These are phyloP conservation scores for Globisporangium acanthophoron DNA, from an alignment of 352 stramenopile species.

Conservation along the genomic window DNA sequence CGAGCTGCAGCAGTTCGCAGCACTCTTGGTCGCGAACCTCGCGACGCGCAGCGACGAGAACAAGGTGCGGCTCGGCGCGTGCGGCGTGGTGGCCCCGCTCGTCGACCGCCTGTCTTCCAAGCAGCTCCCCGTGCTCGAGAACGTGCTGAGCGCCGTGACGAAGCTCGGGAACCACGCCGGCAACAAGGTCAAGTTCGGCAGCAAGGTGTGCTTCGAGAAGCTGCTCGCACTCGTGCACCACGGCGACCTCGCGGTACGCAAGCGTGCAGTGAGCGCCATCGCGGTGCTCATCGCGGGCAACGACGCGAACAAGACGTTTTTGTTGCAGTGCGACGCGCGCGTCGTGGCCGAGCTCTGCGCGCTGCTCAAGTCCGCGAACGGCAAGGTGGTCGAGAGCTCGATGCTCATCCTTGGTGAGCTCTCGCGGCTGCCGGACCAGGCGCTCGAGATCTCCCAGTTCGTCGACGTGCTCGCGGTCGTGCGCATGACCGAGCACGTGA, in stretches of 20 bases:
- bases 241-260: conserved; percentile 55
- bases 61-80: conserved; percentile 54
- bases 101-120: conserved; percentile 67
- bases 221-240: conserved; percentile 58
- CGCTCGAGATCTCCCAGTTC: conserved; percentile 62
- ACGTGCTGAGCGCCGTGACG: conserved; percentile 54
- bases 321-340: conserved; percentile 50
- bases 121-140: conserved; percentile 59
- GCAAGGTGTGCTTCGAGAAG: conserved; percentile 70
- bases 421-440: conserved; percentile 51
- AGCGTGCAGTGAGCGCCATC: conserved; percentile 51
- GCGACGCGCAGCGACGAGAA: conserved; percentile 56
- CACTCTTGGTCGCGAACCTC: conserved; percentile 51
- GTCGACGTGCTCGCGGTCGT: conserved; percentile 62
- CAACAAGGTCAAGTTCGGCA: conserved; percentile 77
- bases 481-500: conserved; percentile 53
- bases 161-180: conserved; percentile 67
- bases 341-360: conserved; percentile 54
- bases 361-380: conserved; percentile 55
- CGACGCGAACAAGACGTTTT: conserved; percentile 61
- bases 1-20: conserved; percentile 52
- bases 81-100: conserved; percentile 29
- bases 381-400: conserved; percentile 61
- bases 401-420: conserved; percentile 71
- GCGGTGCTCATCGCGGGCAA: conserved; percentile 62